These are phyloP conservation scores for Yamadazyma trypodendri DNA, from an alignment of 1,139 yeast genomes.

Conservation along the genomic window DNA sequence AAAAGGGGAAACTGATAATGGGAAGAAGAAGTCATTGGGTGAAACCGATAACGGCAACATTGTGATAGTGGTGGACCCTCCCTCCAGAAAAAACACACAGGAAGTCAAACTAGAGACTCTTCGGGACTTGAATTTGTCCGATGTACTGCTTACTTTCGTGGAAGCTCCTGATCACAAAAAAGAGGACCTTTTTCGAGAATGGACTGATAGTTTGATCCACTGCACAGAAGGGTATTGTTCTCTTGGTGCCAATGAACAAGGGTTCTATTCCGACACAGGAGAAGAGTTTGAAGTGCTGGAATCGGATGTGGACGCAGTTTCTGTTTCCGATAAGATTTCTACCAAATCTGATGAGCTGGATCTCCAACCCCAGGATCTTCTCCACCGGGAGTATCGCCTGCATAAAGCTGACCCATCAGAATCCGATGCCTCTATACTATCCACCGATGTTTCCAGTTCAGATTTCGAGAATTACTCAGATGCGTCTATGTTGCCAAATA, in stretches of 20 bases:
- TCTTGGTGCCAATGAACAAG: slow-evolving; percentile 38
- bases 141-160: slow-evolving; percentile 6
- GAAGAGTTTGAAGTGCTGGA: slow-evolving; percentile 9
- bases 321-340: slow-evolving; percentile 4
- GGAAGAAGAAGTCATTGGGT: no score
- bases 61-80: slow-evolving; percentile 22
- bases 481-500: slow-evolving; percentile 2
- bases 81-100: slow-evolving; percentile 15
- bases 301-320: slow-evolving; percentile 8
- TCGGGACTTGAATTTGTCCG: slow-evolving; percentile 7
- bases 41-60: slow-evolving; percentile 2
- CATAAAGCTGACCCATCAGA: slow-evolving; percentile 14
- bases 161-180: slow-evolving; percentile 7
- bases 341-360: slow-evolving; percentile 6
- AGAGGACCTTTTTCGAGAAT: slow-evolving; percentile 20
- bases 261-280: slow-evolving; percentile 29
- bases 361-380: slow-evolving; percentile 9
- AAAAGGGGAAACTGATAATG: no score
- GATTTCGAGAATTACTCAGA: slow-evolving; percentile 10
- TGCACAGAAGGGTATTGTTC: slow-evolving; percentile 27
- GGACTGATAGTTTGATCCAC: slow-evolving; percentile 33
- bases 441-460: slow-evolving; percentile 14
- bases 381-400: slow-evolving; percentile 13
- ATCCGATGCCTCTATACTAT: slow-evolving; percentile 25
- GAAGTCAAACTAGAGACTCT: slow-evolving; percentile 7